A percentile compares a stretch with the other conserved stretches of the same genome.
phyloP scores from a whole-genome alignment of 768 basidiomycete genomes.

The Pleurotus platypus region DNA sequence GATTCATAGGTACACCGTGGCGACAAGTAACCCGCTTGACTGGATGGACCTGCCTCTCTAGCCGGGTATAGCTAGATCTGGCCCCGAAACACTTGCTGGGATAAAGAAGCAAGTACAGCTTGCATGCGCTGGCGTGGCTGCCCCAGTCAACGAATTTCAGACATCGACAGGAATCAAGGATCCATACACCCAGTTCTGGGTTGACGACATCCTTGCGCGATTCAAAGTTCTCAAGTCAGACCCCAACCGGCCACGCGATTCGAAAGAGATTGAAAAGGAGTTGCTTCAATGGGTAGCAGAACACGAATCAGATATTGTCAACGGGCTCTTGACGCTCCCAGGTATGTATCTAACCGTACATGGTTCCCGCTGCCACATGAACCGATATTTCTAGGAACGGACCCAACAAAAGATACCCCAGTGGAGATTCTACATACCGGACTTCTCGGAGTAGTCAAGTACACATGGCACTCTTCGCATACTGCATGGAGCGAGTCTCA shows the following conservation, averaged over 20 bases:
- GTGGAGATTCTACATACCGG: conserved; percentile 43
- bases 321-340: not conserved
- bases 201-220: conserved; percentile 21
- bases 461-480: conserved; percentile 33
- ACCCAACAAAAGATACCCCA: conserved; percentile 29
- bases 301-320: not conserved
- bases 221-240: conserved; percentile 8
- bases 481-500: conserved; percentile 24
- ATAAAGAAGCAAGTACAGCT: conserved; percentile 16
- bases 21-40: too few species aligned
- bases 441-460: conserved; percentile 39
- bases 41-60: not conserved
- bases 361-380: too few species aligned
- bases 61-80: conserved; percentile 11
- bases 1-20: conserved; percentile 6
- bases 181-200: conserved; percentile 25
- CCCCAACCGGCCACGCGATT: conserved; percentile 11
- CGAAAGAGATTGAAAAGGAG: conserved; percentile 25
- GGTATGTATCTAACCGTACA: too few species aligned
- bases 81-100: conserved; percentile 5
- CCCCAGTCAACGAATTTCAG: conserved; percentile 15
- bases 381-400: conserved; percentile 17
- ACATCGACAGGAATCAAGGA: conserved; percentile 30
- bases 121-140: conserved; percentile 18
- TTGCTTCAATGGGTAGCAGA: conserved; percentile 29